phyloP scores from a whole-genome alignment of 495 filamentous ascomycete species.

The Penicillium macrosclerotiorum region DNA sequence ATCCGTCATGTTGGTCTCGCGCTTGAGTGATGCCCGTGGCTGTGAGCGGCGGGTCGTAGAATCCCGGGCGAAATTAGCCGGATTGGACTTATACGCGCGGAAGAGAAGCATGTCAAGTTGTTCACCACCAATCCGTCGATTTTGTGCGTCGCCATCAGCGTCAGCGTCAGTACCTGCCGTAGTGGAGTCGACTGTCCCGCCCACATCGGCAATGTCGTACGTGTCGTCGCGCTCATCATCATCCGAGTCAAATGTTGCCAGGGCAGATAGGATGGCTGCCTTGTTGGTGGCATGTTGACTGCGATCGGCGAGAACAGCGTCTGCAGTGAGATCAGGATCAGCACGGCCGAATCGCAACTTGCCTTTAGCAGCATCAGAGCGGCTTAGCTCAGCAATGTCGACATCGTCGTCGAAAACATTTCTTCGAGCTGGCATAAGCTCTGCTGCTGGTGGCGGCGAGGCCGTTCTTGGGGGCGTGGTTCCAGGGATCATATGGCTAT shows the following conservation, averaged over 20 bases:
- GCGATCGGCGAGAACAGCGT: constrained; percentile 54
- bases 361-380: constrained; percentile 43
- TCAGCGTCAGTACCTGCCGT: constrained; percentile 41
- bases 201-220: constrained; percentile 88
- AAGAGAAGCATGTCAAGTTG: constrained; percentile 58
- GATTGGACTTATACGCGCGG: constrained; percentile 58
- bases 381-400: constrained; percentile 70
- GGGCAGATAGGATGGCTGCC: constrained; percentile 84
- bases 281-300: constrained; percentile 63
- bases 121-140: constrained; percentile 23
- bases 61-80: constrained; percentile 67
- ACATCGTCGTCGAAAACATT: constrained; percentile 76
- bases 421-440: constrained; percentile 40
- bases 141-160: constrained; percentile 35
- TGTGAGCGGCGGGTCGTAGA: constrained; percentile 62
- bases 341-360: constrained; percentile 75
- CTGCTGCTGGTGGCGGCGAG: constrained; percentile 24
- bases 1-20: constrained; percentile 84
- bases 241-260: constrained; percentile 88
- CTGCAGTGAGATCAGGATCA: constrained; percentile 60
- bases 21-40: constrained; percentile 60
- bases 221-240: constrained; percentile 98
- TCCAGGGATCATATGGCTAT: constrained; percentile 26
- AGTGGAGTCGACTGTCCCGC: constrained; percentile 71
- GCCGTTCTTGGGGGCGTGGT: constrained; percentile 37